Evolutionary conservation across 2,329 filamentous ascomycete species (phyloP), one percentile per base, ranked within the genome.

Genomic region (Xylariaceae sp.): DNA sequence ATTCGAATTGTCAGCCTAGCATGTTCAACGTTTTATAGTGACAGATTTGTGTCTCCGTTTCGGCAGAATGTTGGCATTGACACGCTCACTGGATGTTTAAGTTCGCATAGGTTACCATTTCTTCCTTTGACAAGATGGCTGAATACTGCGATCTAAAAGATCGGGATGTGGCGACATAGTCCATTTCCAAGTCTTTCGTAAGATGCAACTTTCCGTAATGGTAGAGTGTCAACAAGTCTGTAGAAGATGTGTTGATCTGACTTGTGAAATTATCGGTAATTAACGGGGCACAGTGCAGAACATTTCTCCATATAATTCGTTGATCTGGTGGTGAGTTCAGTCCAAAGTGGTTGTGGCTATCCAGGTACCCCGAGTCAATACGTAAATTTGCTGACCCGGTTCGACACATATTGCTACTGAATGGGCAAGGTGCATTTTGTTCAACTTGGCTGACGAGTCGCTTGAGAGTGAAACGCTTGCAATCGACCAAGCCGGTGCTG

Each of bases 201-300:
- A 2, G 1, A 12, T 18, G n/a, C 13, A 11, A 9, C 7, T 31
- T 42, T 5, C 40, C 32, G 19, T 43, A 43, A 23, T 41, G 16
- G 30, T 35, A 47, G 7, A 28, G 26, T 28, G 13, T 32, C 17
- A 24, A 11, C 21, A 11, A 11, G 7, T 36, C 27, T 19, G 26
- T 16, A 9, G 8, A 9, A n/a, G 23, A 28, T 28, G 4, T 12
- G 15, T 21, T 23, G 14, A 31, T 26, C 9, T 17, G 28, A 15
- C 35, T 38, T 11, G 38, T 38, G 18, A 31, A 37, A n/a, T 31
- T 35, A 11, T 31, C 18, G 11, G 42, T 39, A 9, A 24, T 29
- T n/a, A 45, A 18, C 3, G 42, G 42, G 9, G 38, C 38, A 23
- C 44, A 47, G 4, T 47, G 44, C 5, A 47, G 23, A 1, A 41